These are phyloP conservation scores for Malus asiatica DNA, from an alignment of 306 rosid species.

Conservation along the genomic window DNA sequence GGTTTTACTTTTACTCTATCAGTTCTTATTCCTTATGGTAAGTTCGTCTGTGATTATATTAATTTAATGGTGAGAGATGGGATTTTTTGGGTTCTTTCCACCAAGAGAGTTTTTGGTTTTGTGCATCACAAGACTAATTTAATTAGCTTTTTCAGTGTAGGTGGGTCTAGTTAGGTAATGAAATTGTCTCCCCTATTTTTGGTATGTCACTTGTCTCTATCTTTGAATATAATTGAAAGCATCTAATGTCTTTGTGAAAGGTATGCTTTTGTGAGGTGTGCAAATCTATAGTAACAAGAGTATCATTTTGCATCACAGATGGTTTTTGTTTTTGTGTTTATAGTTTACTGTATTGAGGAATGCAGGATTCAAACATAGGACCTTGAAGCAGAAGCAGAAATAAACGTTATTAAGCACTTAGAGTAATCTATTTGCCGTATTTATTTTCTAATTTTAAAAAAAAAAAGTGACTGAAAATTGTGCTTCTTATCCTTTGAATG, in stretches of 20 bases:
- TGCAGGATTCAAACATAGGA: no score
- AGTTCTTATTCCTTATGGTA: not conserved
- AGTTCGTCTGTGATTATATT: not conserved
- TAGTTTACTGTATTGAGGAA: no score
- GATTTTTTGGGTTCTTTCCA: conserved; percentile 52
- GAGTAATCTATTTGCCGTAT: accelerated
- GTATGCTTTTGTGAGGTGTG: conserved; percentile 2
- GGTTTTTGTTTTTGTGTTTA: not conserved
- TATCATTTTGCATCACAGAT: not conserved
- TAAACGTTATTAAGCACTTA: no score
- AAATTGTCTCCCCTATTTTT: conserved; percentile 24
- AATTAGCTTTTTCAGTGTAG: conserved; percentile 4
- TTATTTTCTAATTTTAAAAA: not conserved
- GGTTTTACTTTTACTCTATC: not conserved
- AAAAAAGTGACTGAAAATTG: not conserved
- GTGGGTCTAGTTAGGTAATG: conserved; percentile 46
- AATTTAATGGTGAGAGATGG: conserved; percentile 64
- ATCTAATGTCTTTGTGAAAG: not conserved
- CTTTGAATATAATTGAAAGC: conserved; percentile 7
- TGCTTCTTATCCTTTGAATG: not conserved
- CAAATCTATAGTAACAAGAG: not conserved
- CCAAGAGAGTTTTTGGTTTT: conserved; percentile 26
- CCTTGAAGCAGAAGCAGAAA: no score
- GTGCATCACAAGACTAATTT: no score
- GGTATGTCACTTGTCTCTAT: not conserved